Evolutionary conservation across 2,329 filamentous ascomycete species (phyloP).

Genomic region (Cladosporium sp.): DNA sequence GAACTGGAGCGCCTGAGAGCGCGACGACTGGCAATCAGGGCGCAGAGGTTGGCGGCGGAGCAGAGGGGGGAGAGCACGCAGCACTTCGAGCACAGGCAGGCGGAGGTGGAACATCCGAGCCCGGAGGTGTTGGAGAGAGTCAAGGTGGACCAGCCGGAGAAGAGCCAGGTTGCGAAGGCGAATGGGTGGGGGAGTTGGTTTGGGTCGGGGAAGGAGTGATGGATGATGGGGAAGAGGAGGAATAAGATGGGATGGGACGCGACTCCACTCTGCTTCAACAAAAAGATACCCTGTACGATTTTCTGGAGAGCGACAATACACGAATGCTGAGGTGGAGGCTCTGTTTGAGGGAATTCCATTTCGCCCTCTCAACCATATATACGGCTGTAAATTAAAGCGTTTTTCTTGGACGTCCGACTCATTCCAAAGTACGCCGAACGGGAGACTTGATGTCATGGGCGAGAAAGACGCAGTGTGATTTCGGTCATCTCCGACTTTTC

Average conservation of each 20-base stretch:
- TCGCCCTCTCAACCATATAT: too few relatives aligned
- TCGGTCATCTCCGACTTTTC: too few relatives aligned
- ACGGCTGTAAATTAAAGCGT: too few relatives aligned
- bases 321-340: too few relatives aligned
- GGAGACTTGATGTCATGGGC: too few relatives aligned
- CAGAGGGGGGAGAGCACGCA: slow-evolving; percentile 25
- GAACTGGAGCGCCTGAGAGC: slow-evolving; percentile 71
- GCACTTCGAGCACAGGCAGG: slow-evolving; percentile 22
- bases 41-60: slow-evolving; percentile 43
- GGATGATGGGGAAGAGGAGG: background rate
- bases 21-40: slow-evolving; percentile 43
- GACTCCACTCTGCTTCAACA: background rate
- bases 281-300: background rate
- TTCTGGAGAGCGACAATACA: too few relatives aligned
- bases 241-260: background rate
- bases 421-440: too few relatives aligned
- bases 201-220: background rate
- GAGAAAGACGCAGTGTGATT: too few relatives aligned
- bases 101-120: slow-evolving; percentile 18
- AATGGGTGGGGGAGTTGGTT: slow-evolving; percentile 20
- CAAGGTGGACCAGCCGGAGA: slow-evolving; percentile 21
- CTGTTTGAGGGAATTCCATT: too few relatives aligned
- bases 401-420: too few relatives aligned
- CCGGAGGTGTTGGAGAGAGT: slow-evolving; percentile 24
- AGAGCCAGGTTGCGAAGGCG: slow-evolving; percentile 18